Base-by-base conservation (phyloP, 164 flowering plant species). In the Annona cherimola region DNA sequence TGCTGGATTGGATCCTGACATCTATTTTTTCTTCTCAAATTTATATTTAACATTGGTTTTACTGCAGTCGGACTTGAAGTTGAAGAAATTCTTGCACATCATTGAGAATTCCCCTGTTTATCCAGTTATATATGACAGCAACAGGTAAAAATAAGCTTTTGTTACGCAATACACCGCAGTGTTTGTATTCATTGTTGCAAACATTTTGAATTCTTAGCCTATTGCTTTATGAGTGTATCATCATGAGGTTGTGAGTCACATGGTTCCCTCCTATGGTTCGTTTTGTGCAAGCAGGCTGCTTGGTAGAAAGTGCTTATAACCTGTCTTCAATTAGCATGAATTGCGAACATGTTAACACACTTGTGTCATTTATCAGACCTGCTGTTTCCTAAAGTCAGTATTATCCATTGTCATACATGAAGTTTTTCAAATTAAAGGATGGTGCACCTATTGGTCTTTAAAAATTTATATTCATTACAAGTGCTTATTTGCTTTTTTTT, bases 81-180 rank as follows among this genome's bases (percentile, higher is more conserved):
- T 96, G 89, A 96, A 90, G 90, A 96, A 93, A 75, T 93, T 85
- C 81, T 79, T 96, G 86, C 99, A 90, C 78, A 93, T 96, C 72
- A 90, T 93, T 78, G 98, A 90, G 84, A 75, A 84, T 41, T 93
- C 98, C 19, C 89, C 95, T 0, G 94, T 93, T 40, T 96, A 75
- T 74, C 99, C 99, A 7, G 88, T 93, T 57, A 78, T 96, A 78
- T 91, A 85, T 82, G 98, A 96, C 68, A 35, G 70, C 26, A 88
- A 88, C 66, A 91, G 99, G 99, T 95, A 84, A 39, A 63, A 2
- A 43, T 19, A 35, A 39, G n/a, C 43, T 70, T 19, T 50, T 50
- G 57, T 11, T 50, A 7, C 14, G 57, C 14, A 50, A 50, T 3
- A 11, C 57, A 9, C 9, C 20, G 2, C 43, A 40, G 18, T 35